Conservation (phyloP, 1,284 basidiomycete species). For the Anthracocystis walkeri region DNA sequence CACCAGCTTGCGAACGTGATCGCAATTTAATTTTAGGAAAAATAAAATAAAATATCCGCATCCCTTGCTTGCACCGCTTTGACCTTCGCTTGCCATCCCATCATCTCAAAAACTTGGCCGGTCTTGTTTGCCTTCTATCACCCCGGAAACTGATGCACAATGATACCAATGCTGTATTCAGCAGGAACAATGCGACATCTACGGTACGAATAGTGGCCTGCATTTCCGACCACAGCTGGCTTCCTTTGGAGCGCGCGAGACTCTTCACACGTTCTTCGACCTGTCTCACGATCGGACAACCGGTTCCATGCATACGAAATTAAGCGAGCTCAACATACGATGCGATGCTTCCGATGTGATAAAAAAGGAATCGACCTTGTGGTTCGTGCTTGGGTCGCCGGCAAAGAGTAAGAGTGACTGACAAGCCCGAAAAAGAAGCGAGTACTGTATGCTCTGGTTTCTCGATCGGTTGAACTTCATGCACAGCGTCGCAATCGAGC, state of each 20-base stretch:
- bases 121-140: too few species aligned
- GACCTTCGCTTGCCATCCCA: too few species aligned
- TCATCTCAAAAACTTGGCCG: too few species aligned
- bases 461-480: slow-evolving; percentile 25
- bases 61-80: too few species aligned
- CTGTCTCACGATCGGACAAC: neutral
- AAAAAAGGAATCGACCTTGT: neutral
- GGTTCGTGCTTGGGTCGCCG: neutral
- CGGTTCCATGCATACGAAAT: neutral
- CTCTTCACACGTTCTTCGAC: too few species aligned
- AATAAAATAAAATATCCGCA: neutral
- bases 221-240: too few species aligned
- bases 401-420: neutral
- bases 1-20: neutral
- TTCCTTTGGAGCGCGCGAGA: too few species aligned
- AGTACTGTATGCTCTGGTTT: slow-evolving; percentile 1
- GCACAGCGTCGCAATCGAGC: slow-evolving; percentile 27
- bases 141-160: too few species aligned
- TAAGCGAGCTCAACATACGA: slow-evolving; percentile 1
- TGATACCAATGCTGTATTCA: too few species aligned
- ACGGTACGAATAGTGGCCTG: too few species aligned
- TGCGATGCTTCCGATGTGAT: neutral
- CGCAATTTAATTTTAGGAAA: neutral
- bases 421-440: slow-evolving; percentile 6
- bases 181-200: too few species aligned